Conservation (phyloP, 208 protist genomes). For the Trypanosoma caninum region DNA sequence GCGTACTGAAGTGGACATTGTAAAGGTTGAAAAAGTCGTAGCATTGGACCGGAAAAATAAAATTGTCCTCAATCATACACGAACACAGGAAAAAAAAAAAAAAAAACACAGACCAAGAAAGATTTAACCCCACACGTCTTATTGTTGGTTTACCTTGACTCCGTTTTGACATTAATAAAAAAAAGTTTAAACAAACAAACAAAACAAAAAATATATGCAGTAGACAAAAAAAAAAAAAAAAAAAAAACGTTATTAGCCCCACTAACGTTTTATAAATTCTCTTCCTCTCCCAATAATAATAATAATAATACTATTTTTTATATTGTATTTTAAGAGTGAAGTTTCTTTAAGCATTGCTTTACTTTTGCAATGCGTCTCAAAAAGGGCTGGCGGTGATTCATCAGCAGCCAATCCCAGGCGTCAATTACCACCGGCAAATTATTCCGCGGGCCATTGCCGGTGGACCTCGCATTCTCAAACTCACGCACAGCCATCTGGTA, state of each 20-base stretch:
- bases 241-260: not conserved
- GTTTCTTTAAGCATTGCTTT: conserved; percentile 18
- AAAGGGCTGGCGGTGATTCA: conserved; percentile 16
- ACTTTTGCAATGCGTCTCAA: conserved; percentile 30
- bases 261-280: not conserved
- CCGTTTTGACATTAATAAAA: not conserved
- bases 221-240: conserved; percentile 22
- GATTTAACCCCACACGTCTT: no score
- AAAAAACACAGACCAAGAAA: not conserved
- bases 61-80: not conserved
- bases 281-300: no score
- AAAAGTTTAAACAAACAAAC: not conserved
- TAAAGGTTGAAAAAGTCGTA: conserved; percentile 1
- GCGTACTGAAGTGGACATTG: conserved; percentile 15
- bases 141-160: not conserved
- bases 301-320: no score
- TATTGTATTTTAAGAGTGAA: conserved; percentile 14
- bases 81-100: not conserved
- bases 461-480: not conserved
- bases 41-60: conserved; percentile 15
- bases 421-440: not conserved
- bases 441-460: not conserved
- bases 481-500: conserved; percentile 1
- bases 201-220: conserved; percentile 5
- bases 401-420: conserved; percentile 38